phyloP scores from a whole-genome alignment of 352 stramenopile genomes.

The Phytophthora megakarya region DNA sequence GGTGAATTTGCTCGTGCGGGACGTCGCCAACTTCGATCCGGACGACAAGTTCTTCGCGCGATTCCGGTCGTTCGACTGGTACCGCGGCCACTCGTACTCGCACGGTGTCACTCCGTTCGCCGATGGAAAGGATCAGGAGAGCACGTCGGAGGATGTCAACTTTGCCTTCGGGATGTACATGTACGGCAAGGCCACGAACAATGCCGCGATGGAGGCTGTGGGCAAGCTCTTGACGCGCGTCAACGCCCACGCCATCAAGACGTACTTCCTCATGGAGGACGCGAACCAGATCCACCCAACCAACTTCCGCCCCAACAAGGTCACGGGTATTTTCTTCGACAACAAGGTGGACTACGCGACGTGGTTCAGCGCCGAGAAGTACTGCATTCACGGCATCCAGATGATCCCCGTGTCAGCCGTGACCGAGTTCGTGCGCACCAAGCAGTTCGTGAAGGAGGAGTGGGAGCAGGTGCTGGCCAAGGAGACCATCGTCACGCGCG shows the following conservation, averaged over 20 bases:
- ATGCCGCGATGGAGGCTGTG: conserved; percentile 35
- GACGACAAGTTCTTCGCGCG: conserved; percentile 52
- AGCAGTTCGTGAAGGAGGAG: conserved; percentile 61
- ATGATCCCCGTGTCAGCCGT: conserved; percentile 78
- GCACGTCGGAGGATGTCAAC: conserved; percentile 71
- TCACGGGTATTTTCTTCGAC: conserved; percentile 78
- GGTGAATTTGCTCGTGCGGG: conserved; percentile 46
- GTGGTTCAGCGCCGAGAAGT: conserved; percentile 77
- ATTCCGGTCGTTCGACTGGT: conserved; percentile 76
- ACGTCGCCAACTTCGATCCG: conserved; percentile 53
- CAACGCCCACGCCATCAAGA: conserved; percentile 57
- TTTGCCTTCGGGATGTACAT: conserved; percentile 62
- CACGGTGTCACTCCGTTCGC: conserved; percentile 62
- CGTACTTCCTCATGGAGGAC: conserved; percentile 64
- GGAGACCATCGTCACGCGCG: conserved; percentile 49
- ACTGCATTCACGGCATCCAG: conserved; percentile 83
- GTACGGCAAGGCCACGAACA: conserved; percentile 51
- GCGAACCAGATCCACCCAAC: conserved; percentile 53
- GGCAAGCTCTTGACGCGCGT: conserved; percentile 59
- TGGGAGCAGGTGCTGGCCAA: conserved; percentile 64
- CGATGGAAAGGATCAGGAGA: conserved; percentile 77
- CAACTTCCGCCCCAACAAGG: conserved; percentile 65
- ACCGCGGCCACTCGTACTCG: conserved; percentile 71
- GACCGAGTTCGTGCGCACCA: conserved; percentile 58
- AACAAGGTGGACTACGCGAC: conserved; percentile 82